Evolutionary conservation across 805 yeast genomes (phyloP).

Genomic region (Sungouiozyma ichnusensis): DNA sequence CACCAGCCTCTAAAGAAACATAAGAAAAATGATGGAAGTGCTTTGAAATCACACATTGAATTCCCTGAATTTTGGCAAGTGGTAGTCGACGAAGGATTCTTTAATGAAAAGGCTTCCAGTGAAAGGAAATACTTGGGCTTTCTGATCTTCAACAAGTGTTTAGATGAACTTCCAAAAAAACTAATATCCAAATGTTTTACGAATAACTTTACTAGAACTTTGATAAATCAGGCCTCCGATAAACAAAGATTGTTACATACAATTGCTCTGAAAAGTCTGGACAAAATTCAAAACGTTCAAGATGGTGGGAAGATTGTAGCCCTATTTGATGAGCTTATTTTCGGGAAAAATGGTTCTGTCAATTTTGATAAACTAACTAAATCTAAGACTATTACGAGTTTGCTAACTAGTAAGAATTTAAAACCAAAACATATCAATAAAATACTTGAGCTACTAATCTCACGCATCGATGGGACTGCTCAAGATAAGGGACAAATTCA

Average conservation of each 20-base stretch:
- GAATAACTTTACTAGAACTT: slow-evolving; percentile 56
- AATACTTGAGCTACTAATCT: slow-evolving; percentile 10
- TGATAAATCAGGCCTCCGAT: slow-evolving; percentile 69
- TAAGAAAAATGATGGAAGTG: slow-evolving; percentile 27
- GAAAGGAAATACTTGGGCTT: slow-evolving; percentile 86
- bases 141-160: slow-evolving; percentile 49
- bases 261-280: slow-evolving; percentile 46
- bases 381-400: slow-evolving; percentile 47
- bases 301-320: slow-evolving; percentile 24
- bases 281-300: slow-evolving; percentile 33
- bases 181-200: slow-evolving; percentile 35
- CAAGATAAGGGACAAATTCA: slow-evolving; percentile 17
- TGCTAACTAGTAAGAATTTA: slow-evolving; percentile 23
- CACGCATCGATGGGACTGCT: slow-evolving; percentile 2
- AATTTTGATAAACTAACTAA: slow-evolving; percentile 72
- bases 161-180: slow-evolving; percentile 23
- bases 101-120: slow-evolving; percentile 64
- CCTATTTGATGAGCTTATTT: slow-evolving; percentile 28
- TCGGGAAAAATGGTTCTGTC: slow-evolving; percentile 43
- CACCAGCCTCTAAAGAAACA: slow-evolving; percentile 31
- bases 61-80: slow-evolving; percentile 67
- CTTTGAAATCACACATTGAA: slow-evolving; percentile 23
- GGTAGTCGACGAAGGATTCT: slow-evolving; percentile 71
- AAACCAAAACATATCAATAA: slow-evolving; percentile 18
- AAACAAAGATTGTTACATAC: slow-evolving; percentile 55